Percentiles rank a stretch among this genome's conserved stretches.
These are phyloP conservation scores for Batkoa obscura DNA, from an alignment of 371 early-diverging fungal genomes.

Conservation along the genomic window DNA sequence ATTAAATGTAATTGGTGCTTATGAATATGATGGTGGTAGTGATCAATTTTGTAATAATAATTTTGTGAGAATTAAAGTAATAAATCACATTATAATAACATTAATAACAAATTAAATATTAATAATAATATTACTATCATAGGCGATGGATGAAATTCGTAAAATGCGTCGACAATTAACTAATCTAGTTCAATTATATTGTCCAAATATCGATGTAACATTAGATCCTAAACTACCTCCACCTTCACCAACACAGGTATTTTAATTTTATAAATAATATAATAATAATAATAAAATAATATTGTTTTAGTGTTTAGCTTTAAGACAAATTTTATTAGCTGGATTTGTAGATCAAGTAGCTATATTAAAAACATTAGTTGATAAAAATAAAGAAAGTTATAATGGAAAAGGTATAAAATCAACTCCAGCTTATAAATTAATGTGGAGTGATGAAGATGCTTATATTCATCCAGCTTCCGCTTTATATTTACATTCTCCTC, in stretches of 20 bases:
- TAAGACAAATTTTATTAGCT: conserved; percentile 73
- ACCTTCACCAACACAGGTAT: conserved; percentile 9
- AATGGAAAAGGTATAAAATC: conserved; percentile 14
- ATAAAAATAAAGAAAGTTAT: conserved; percentile 25
- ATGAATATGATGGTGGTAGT: conserved; percentile 56
- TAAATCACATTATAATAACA: too few species aligned
- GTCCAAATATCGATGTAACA: conserved; percentile 28
- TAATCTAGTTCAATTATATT: conserved; percentile 45
- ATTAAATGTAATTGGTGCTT: conserved; percentile 73
- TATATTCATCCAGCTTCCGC: conserved; percentile 58
- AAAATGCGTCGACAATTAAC: conserved; percentile 74
- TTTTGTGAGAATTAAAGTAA: conserved; percentile 69
- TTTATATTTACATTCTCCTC: conserved; percentile 38
- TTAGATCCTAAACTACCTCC: conserved; percentile 18
- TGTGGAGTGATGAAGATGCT: conserved; percentile 55
- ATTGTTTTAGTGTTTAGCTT: too few species aligned
- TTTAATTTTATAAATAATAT: too few species aligned
- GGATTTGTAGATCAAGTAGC: conserved; percentile 88
- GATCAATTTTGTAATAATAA: conserved; percentile 54
- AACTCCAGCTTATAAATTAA: conserved; percentile 46
- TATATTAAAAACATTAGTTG: conserved; percentile 44
- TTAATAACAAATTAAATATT: too few species aligned
- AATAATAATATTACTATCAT: too few species aligned
- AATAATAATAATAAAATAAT: too few species aligned
- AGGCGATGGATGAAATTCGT: conserved; percentile 80